Evolutionary conservation across 768 basidiomycete species (phyloP).

Genomic region (Lentinula aciculospora): DNA sequence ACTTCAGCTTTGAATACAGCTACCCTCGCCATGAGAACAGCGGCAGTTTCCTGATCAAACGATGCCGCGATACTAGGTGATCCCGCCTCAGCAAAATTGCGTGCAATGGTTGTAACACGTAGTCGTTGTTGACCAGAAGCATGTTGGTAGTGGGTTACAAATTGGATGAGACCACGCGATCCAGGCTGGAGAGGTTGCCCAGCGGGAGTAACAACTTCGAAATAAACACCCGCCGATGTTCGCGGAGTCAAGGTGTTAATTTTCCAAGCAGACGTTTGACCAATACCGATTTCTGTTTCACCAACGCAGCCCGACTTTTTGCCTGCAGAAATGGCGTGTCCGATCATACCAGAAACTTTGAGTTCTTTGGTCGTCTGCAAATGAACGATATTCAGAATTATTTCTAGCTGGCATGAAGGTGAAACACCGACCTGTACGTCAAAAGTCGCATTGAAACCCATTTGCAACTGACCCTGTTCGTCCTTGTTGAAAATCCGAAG

Average conservation of each 20-base stretch:
- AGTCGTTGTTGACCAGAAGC: slow-evolving; percentile 91
- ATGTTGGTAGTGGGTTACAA: slow-evolving; percentile 98
- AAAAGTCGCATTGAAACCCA: slow-evolving; percentile 99
- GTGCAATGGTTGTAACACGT: slow-evolving; percentile 96
- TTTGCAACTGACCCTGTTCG: slow-evolving; percentile 83
- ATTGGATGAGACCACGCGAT: slow-evolving; percentile 93
- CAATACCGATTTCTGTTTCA: slow-evolving; percentile 98
- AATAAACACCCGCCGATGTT: slow-evolving; percentile 90
- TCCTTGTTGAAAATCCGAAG: slow-evolving; percentile 90
- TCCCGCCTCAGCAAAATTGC: slow-evolving; percentile 97
- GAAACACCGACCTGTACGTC: slow-evolving; percentile 78
- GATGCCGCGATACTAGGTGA: slow-evolving; percentile 88
- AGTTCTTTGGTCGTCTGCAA: slow-evolving; percentile 94
- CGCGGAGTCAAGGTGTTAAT: slow-evolving; percentile 85
- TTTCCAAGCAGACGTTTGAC: slow-evolving; percentile 98
- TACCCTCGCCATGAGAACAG: slow-evolving; percentile 97
- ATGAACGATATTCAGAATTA: not conserved
- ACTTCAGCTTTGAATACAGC: slow-evolving; percentile 99
- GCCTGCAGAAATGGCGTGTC: slow-evolving; percentile 94
- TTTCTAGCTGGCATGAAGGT: not conserved
- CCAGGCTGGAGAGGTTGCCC: slow-evolving; percentile 88
- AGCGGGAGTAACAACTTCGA: slow-evolving; percentile 97
- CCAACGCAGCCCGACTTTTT: slow-evolving; percentile 97
- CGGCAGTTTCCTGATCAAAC: slow-evolving; percentile 97
- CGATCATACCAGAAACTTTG: slow-evolving; percentile 96